Conservation (phyloP, 306 rosid genomes). For the Rubus idaeus region DNA sequence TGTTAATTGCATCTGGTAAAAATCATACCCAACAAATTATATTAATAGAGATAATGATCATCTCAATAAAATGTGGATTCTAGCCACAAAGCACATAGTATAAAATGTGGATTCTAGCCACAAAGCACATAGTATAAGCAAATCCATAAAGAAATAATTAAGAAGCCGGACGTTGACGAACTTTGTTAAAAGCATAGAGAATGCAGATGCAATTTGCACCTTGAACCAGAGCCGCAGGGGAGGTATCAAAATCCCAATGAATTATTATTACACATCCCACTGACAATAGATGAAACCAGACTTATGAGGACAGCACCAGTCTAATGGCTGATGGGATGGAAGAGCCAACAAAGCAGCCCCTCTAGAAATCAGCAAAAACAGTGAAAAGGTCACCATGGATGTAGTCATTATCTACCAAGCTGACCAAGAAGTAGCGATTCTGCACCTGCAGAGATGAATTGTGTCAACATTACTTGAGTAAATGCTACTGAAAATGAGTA, state of each 20-base stretch:
- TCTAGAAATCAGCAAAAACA: slow-evolving; percentile 59
- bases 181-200: background rate
- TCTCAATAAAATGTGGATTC: background rate
- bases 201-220: slow-evolving; percentile 15
- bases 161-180: background rate
- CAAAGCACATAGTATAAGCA: background rate
- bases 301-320: background rate
- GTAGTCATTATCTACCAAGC: slow-evolving; percentile 93
- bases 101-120: background rate
- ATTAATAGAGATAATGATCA: background rate
- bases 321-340: slow-evolving; percentile 12
- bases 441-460: slow-evolving; percentile 55
- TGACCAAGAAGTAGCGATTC: slow-evolving; percentile 74
- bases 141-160: background rate
- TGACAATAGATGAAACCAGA: slow-evolving; percentile 9
- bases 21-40: background rate
- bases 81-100: background rate
- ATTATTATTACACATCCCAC: slow-evolving; percentile 25
- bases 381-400: slow-evolving; percentile 64
- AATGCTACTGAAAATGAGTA: background rate
- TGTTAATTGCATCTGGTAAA: background rate
- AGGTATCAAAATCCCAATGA: slow-evolving; percentile 19
- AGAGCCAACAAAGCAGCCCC: slow-evolving; percentile 12
- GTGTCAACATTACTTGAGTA: background rate
- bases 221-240: slow-evolving; percentile 3